Conservation (phyloP, 495 filamentous ascomycete species). For the Trichoderma erinaceum region DNA sequence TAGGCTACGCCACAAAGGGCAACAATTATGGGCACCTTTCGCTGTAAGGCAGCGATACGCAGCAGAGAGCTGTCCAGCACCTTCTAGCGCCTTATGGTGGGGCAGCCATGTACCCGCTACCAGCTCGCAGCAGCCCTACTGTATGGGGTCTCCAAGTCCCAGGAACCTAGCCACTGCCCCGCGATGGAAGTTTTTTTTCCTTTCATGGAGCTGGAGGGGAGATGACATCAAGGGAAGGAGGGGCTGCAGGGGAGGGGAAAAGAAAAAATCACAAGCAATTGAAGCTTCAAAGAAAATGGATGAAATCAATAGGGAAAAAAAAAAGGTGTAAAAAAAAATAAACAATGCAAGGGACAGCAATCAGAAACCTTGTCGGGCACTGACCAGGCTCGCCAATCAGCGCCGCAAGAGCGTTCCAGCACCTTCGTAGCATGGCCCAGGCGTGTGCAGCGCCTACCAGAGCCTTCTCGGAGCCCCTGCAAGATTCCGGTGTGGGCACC, state of each 20-base stretch:
- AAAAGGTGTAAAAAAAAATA: neutral
- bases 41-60: neutral
- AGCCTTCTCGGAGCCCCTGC: constrained; percentile 7
- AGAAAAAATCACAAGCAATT: neutral
- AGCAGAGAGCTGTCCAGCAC: constrained; percentile 1
- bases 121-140: neutral
- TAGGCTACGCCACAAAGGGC: neutral
- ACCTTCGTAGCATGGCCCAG: neutral
- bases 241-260: neutral
- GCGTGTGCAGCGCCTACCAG: constrained; percentile 9
- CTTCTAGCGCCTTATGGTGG: constrained; percentile 9
- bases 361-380: neutral
- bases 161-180: constrained; percentile 3
- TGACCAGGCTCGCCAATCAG: neutral
- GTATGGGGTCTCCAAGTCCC: neutral
- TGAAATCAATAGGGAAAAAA: neutral
- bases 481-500: constrained; percentile 9
- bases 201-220: constrained; percentile 9
- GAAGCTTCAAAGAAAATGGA: neutral
- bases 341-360: neutral
- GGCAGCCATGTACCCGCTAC: constrained; percentile 2
- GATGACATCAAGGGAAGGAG: constrained; percentile 11
- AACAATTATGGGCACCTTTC: neutral
- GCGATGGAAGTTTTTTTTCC: constrained; percentile 3
- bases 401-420: neutral